These are phyloP conservation scores for Cyphellophora attinorum DNA, from an alignment of 2,329 filamentous ascomycete genomes.

Conservation along the genomic window DNA sequence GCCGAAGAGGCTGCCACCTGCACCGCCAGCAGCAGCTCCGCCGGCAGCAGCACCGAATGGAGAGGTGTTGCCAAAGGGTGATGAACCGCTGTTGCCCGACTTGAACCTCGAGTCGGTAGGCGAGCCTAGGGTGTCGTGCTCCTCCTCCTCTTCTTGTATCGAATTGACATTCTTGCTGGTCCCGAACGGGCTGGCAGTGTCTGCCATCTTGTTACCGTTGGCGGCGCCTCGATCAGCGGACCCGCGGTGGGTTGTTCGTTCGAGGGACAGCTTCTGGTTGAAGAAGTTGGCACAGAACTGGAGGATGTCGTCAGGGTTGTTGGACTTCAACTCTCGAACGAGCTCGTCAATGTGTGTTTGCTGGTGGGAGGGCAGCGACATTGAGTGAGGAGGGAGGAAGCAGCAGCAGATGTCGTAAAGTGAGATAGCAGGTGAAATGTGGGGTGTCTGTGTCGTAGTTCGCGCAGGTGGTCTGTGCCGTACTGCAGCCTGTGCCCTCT, in stretches of 20 bases:
- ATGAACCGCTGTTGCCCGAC: constrained; percentile 23
- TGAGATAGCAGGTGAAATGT: constrained; percentile 3
- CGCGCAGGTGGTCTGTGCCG: constrained; percentile 7
- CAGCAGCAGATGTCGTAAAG: too few species aligned
- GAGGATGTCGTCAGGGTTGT: constrained; percentile 53
- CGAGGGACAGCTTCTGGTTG: constrained; percentile 53
- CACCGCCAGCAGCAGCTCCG: constrained; percentile 9
- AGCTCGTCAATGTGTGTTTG: constrained; percentile 54
- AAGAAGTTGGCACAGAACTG: constrained; percentile 65
- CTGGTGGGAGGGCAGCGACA: constrained; percentile 46
- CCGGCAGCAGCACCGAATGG: constrained; percentile 46
- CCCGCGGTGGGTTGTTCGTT: constrained; percentile 47
- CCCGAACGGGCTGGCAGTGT: constrained; percentile 67
- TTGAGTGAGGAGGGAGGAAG: constrained; percentile 15
- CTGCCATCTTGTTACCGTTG: constrained; percentile 51
- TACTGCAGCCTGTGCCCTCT: too few species aligned
- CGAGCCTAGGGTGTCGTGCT: constrained; percentile 65
- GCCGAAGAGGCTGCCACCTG: constrained; percentile 13
- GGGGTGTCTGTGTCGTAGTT: constrained; percentile 7
- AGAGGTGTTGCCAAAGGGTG: constrained; percentile 34
- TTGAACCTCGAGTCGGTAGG: constrained; percentile 58
- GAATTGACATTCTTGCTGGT: constrained; percentile 46
- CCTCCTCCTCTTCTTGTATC: constrained; percentile 66
- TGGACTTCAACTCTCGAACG: constrained; percentile 50
- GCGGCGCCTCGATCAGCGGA: constrained; percentile 22